Base-by-base conservation (phyloP, 805 yeast genomes). In the Metschnikowia bowlesiae region DNA sequence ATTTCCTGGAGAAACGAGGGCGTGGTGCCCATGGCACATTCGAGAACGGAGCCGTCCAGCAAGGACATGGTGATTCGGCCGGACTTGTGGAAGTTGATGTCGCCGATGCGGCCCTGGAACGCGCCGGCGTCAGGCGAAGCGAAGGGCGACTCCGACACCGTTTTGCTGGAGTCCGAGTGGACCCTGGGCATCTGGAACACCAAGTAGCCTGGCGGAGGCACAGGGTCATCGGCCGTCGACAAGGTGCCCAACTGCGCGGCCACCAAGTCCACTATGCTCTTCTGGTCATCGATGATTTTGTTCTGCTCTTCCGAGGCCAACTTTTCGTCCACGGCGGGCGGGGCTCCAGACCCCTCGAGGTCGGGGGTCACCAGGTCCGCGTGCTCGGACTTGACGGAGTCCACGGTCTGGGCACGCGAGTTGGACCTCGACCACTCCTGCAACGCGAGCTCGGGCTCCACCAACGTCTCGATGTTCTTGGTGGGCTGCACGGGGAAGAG, bases 11-110 rank as follows among this genome's bases (percentile, higher is more conserved):
- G 68, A 54, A 89, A 84, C 4, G 79, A 74, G 6, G 87, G 66
- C 10, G 83, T 77, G 3, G 88, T 82, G 13, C 97, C 97, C 59
- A 80, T 77, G 4, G 83, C 73, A 22, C 90, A 82, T 50, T 85
- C 89, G 41, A 73, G 57, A 76, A 84, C 78, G 3, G 79, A 74
- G 7, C 81, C 79, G 46, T 82, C 79, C 11, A 96, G 96, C 36
- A 92, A 70, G 52, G 81, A 78, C 65, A 91, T 78, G 3, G 95
- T 76, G 18, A 89, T 65, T 62, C 80, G 87, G 3, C 98, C 98
- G 1, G 96, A 88, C 60, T 84, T 80, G 65, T 91, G 97, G 42
- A 84, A 74, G 49, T 92, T 80, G 33, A 92, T 62, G 8, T 79
- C 74, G 6, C 97, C 97, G 36, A 89, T 75, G 48, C 74, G 74